Evolutionary conservation across 345 rosid genomes (phyloP).

Genomic region (Ricinus communis): DNA sequence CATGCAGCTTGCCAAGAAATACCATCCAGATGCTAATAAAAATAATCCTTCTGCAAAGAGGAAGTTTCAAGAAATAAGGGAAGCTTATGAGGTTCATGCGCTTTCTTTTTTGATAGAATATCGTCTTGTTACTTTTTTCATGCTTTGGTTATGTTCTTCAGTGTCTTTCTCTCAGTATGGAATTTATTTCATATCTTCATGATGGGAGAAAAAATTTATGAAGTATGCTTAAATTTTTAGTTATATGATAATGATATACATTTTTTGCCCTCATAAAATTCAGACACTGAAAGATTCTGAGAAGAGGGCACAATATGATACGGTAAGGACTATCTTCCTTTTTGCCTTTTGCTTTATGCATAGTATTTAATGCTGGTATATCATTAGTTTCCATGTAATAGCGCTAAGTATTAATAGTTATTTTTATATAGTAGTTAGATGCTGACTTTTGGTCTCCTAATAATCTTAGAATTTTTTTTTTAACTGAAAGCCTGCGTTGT

Average conservation of each 20-base stretch:
- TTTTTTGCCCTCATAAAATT: conserved; percentile 24
- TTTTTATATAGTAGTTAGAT: neutral
- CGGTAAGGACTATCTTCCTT: conserved; percentile 30
- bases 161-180: neutral
- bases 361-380: neutral
- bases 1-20: conserved; percentile 88
- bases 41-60: conserved; percentile 80
- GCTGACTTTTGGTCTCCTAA: neutral
- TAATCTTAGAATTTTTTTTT: neutral
- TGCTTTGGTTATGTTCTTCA: neutral
- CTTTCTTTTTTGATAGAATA: neutral
- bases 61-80: conserved; percentile 84
- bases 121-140: neutral
- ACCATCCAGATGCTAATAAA: conserved; percentile 90
- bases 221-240: neutral
- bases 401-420: neutral
- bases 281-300: conserved; percentile 64
- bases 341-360: neutral
- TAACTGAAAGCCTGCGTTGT: neutral
- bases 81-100: conserved; percentile 72
- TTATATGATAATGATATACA: conserved; percentile 3
- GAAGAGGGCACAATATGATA: conserved; percentile 73
- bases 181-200: neutral
- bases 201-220: neutral
- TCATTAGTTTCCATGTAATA: neutral